Conservation (phyloP, 371 early-diverging fungal species). For the Homolaphlyctis polyrhiza region DNA sequence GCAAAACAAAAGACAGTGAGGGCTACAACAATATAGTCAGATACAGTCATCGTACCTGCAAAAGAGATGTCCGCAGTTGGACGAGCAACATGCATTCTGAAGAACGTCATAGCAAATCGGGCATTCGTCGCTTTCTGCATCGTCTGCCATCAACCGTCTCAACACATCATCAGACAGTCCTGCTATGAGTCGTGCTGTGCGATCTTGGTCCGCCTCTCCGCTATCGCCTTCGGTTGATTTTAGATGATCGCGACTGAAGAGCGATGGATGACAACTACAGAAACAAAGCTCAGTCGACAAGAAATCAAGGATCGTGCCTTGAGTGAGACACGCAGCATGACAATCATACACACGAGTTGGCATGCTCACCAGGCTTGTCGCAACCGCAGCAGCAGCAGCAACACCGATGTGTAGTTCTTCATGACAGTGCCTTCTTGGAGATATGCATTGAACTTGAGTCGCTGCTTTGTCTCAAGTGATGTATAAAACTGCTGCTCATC, state of each 20-base stretch:
- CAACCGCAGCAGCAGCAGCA: constrained; percentile 30
- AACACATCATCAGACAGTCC: constrained; percentile 20
- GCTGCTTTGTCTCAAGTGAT: constrained; percentile 34
- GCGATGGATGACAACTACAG: constrained; percentile 22
- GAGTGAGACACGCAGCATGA: background rate
- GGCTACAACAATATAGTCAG: background rate
- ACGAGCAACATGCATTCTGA: constrained; percentile 8
- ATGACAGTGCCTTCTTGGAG: constrained; percentile 27
- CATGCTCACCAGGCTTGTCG: constrained; percentile 22
- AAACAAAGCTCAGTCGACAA: background rate
- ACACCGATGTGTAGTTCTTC: constrained; percentile 36
- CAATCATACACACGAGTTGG: background rate
- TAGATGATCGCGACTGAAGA: constrained; percentile 20
- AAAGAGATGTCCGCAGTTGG: constrained; percentile 21
- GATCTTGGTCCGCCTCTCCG: constrained; percentile 12
- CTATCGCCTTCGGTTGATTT: constrained; percentile 10
- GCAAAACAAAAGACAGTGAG: constrained; percentile 10
- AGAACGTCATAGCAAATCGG: constrained; percentile 29
- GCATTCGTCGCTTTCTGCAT: constrained; percentile 19
- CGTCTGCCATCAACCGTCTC: constrained; percentile 13
- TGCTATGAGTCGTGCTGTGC: too few species aligned
- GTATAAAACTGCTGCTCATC: constrained; percentile 61
- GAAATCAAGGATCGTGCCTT: background rate
- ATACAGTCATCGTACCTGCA: background rate
- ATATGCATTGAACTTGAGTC: constrained; percentile 19